Conservation (phyloP, 345 rosid species). For the Orychophragmus violaceus region DNA sequence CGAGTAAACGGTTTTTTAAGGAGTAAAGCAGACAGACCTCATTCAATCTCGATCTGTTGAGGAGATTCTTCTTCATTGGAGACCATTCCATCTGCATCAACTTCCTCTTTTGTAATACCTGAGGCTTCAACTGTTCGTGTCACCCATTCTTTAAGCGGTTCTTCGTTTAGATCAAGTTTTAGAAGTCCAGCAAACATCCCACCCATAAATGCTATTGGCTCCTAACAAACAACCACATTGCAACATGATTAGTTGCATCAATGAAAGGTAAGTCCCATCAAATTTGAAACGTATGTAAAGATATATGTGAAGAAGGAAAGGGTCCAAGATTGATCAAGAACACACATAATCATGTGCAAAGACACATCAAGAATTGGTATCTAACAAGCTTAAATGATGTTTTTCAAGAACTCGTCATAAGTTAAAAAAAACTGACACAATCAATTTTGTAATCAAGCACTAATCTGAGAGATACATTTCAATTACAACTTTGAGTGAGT, state of each 20-base stretch:
- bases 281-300: not conserved
- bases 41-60: constrained; percentile 31
- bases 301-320: not conserved
- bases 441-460: no score
- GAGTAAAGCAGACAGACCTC: not conserved
- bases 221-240: constrained; percentile 10
- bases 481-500: no score
- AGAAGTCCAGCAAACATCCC: constrained; percentile 34
- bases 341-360: not conserved
- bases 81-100: constrained; percentile 15
- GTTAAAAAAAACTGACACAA: not conserved
- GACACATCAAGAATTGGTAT: not conserved
- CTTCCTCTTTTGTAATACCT: constrained; percentile 19
- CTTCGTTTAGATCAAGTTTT: constrained; percentile 31
- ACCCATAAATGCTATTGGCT: constrained; percentile 35
- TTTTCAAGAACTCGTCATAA: not conserved
- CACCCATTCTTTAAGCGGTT: constrained; percentile 30
- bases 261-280: not conserved
- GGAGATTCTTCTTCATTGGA: constrained; percentile 21
- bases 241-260: not conserved
- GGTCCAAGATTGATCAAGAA: not conserved
- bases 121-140: constrained; percentile 32
- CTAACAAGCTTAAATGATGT: not conserved
- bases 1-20: not conserved
- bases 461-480: no score